A percentile compares a stretch with the other conserved stretches of the same genome.
Evolutionary conservation across 495 filamentous ascomycete genomes (phyloP).

Genomic region (Penicillium waksmanii): DNA sequence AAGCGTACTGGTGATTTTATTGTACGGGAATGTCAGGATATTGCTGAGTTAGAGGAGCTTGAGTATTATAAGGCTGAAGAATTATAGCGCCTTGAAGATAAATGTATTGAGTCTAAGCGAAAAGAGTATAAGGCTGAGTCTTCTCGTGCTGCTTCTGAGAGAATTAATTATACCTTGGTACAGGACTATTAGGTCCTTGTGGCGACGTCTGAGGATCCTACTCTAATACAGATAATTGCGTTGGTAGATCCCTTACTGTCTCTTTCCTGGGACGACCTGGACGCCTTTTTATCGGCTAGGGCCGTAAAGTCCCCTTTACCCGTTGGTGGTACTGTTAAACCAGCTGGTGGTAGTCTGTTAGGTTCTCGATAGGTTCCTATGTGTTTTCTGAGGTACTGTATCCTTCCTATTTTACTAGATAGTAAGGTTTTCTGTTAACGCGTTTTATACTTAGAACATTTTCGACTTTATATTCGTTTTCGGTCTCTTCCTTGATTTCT

Average conservation of each 20-base stretch:
- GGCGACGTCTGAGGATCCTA: neutral
- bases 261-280: no score
- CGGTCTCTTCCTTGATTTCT: conserved; percentile 11
- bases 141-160: no score
- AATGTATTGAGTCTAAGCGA: no score
- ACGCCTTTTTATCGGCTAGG: no score
- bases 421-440: conserved; percentile 5
- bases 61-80: no score
- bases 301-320: no score
- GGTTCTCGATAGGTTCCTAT: conserved; percentile 15
- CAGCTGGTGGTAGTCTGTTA: conserved; percentile 6
- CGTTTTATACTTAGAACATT: neutral
- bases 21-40: no score
- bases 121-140: no score
- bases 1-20: no score
- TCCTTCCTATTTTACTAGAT: conserved; percentile 11
- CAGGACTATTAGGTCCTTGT: neutral
- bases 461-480: conserved; percentile 12
- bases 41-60: no score
- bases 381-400: conserved; percentile 16
- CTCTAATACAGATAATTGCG: neutral
- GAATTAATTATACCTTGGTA: neutral
- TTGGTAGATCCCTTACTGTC: neutral
- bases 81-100: no score
- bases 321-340: conserved; percentile 7